phyloP scores from a whole-genome alignment of 1,284 basidiomycete genomes.

The Austropuccinia psidii region DNA sequence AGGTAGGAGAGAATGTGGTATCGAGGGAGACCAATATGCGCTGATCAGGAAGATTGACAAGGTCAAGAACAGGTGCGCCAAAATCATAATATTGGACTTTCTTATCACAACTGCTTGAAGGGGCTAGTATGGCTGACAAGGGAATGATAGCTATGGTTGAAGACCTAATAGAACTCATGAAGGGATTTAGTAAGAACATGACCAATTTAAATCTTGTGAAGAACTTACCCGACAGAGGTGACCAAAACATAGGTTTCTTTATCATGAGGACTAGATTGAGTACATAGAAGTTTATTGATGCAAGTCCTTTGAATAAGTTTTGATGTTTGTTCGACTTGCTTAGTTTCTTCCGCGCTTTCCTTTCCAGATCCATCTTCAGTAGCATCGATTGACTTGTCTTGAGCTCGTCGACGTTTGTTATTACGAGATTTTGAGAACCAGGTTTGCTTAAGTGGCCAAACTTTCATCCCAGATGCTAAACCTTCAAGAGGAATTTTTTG shows the following conservation, averaged over 20 bases:
- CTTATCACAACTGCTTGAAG: background rate
- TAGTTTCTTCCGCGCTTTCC: background rate
- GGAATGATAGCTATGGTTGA: constrained; percentile 24
- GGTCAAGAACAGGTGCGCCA: constrained; percentile 16
- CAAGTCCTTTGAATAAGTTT: constrained; percentile 26
- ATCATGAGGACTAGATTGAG: background rate
- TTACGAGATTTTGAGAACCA: constrained; percentile 28
- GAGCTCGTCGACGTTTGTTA: constrained; percentile 10
- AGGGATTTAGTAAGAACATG: background rate
- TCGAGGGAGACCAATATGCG: constrained; percentile 24
- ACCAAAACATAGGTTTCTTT: constrained; percentile 12
- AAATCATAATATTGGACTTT: constrained; percentile 15
- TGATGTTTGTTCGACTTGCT: too few species aligned
- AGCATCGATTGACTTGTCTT: background rate
- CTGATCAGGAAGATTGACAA: background rate
- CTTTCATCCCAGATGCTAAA: constrained; percentile 15
- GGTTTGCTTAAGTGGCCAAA: constrained; percentile 21
- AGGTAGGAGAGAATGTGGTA: background rate
- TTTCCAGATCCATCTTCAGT: background rate
- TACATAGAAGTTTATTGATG: constrained; percentile 22
- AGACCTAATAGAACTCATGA: constrained; percentile 3
- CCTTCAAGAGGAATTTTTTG: constrained; percentile 8
- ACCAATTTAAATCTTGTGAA: background rate
- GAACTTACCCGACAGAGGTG: constrained; percentile 30
- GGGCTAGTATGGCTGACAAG: background rate